Conservation (phyloP, 176 grass and related monocot genomes). For the Bromus sterilis region DNA sequence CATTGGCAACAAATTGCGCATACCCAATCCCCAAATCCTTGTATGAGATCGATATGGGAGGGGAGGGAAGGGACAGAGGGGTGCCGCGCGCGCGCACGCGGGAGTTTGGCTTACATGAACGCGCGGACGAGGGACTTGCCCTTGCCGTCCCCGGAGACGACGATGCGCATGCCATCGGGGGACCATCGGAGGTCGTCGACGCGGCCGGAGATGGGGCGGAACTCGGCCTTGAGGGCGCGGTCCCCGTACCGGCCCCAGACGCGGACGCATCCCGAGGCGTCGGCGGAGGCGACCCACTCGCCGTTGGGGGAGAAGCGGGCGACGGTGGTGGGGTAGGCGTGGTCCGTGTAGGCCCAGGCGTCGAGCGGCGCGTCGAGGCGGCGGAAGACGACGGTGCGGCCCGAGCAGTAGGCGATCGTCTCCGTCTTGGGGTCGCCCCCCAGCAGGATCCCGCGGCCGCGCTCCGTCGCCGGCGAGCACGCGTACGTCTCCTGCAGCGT, state of each 20-base stretch:
- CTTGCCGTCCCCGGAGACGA: constrained; percentile 84
- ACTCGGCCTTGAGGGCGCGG: constrained; percentile 93
- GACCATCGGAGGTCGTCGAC: constrained; percentile 98
- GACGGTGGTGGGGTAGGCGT: constrained; percentile 80
- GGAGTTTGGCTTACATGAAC: constrained; percentile 58
- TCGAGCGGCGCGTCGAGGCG: constrained; percentile 75
- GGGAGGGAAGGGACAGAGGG: not conserved
- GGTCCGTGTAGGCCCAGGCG: constrained; percentile 64
- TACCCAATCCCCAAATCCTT: not conserved
- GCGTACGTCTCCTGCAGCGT: constrained; percentile 81
- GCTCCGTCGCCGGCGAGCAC: constrained; percentile 92
- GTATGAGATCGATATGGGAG: constrained; percentile 3
- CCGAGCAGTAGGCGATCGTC: constrained; percentile 67
- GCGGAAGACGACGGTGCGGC: constrained; percentile 81
- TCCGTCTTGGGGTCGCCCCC: constrained; percentile 60
- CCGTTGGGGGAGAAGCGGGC: constrained; percentile 95
- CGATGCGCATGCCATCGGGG: constrained; percentile 82
- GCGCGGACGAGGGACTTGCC: constrained; percentile 91
- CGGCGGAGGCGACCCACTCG: constrained; percentile 95
- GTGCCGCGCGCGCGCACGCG: not conserved
- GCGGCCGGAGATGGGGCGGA: constrained; percentile 72
- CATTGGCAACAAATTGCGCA: not conserved
- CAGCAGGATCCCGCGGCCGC: constrained; percentile 85
- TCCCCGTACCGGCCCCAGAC: constrained; percentile 89
- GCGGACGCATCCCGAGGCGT: constrained; percentile 69